Evolutionary conservation across 2,329 filamentous ascomycete genomes (phyloP), one percentile per base, ranked within the genome.

Genomic region (Ascochyta viciae-villosae): DNA sequence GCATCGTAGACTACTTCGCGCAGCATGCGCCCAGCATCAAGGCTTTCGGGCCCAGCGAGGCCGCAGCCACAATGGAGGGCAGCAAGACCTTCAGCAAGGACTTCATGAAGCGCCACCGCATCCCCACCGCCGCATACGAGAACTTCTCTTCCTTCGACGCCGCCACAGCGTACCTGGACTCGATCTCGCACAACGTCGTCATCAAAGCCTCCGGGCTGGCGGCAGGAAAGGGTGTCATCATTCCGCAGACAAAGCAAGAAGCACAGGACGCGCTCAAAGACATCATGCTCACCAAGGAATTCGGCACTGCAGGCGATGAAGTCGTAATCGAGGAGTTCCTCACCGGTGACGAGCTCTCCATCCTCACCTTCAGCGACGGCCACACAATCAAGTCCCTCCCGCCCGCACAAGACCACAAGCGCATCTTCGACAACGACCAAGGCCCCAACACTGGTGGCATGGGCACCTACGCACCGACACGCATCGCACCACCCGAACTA

Each of bases 31-130:
- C 39, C n/a, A 52, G 67, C 37, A 92, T 96, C 72, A 84, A 86
- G 66, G 89, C 87, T 76, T 98, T 97, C 72, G 95, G 94, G 2
- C 95, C 95, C 5, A 90, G 88, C 54, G 87, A 90, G 78, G 86
- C 87, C 44, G 94, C 95, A 22, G 93, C 95, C 16, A 85, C 86
- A 40, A 91, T 99, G 85, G 95, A 99, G 78, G 95, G 95, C 57
- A 96, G 91, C 80, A 99, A 99, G 82, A 91, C 94, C 10, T 98
- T 96, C 76, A 92, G 91, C 60, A 99, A 99, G 76, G 93, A 98
- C 76, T 98, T 98, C 74, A 99, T 98, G 95, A 89, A 90, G 77
- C 87, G 89, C 63, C 87, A 96, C 78, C 84, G 85, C 68, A 96
- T 99, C 67, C 93, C 94, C 34, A 98, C 95, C 1, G 95, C 95